Evolutionary conservation across 108 stramenopile genomes (phyloP).

Genomic region (Pelagomonas calceolata): DNA sequence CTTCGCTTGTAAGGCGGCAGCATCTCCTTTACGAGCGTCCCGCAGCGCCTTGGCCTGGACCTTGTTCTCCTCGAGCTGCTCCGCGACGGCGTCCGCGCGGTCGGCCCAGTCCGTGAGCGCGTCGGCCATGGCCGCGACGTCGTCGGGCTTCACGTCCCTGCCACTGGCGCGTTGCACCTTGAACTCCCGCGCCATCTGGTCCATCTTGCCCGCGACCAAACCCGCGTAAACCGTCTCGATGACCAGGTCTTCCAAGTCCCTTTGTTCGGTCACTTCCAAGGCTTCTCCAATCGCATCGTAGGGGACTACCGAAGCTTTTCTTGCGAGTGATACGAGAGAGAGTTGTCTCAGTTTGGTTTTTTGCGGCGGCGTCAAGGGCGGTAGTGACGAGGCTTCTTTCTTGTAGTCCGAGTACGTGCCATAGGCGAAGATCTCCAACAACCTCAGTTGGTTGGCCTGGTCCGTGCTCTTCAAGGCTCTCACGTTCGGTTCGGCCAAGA

Average conservation of each 20-base stretch:
- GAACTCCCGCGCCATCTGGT: constrained; percentile 27
- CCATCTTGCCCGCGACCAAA: constrained; percentile 34
- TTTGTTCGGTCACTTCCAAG: constrained; percentile 9
- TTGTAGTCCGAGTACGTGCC: constrained; percentile 34
- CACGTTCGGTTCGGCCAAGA: constrained; percentile 32
- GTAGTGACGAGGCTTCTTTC: not conserved
- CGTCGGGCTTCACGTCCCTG: constrained; percentile 10
- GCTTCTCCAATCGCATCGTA: constrained; percentile 13
- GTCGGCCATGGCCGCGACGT: constrained; percentile 3
- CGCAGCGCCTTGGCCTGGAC: not conserved
- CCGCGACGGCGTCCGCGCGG: not conserved
- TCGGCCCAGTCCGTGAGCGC: constrained; percentile 1
- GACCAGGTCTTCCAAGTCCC: constrained; percentile 35
- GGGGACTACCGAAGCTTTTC: constrained; percentile 17
- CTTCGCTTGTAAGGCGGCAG: too few species aligned
- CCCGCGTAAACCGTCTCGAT: constrained; percentile 38
- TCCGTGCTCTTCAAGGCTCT: constrained; percentile 33
- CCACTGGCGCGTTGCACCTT: constrained; percentile 2
- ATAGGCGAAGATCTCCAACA: constrained; percentile 40
- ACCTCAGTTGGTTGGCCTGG: constrained; percentile 23
- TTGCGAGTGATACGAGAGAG: constrained; percentile 34
- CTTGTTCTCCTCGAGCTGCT: not conserved
- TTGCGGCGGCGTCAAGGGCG: constrained; percentile 13
- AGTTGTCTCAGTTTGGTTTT: constrained; percentile 31
- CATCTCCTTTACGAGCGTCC: too few species aligned